A percentile compares a stretch with the other conserved stretches of the same genome.
Evolutionary conservation across 2,329 filamentous ascomycete genomes (phyloP).

Genomic region (Aspergillus fumigatus): DNA sequence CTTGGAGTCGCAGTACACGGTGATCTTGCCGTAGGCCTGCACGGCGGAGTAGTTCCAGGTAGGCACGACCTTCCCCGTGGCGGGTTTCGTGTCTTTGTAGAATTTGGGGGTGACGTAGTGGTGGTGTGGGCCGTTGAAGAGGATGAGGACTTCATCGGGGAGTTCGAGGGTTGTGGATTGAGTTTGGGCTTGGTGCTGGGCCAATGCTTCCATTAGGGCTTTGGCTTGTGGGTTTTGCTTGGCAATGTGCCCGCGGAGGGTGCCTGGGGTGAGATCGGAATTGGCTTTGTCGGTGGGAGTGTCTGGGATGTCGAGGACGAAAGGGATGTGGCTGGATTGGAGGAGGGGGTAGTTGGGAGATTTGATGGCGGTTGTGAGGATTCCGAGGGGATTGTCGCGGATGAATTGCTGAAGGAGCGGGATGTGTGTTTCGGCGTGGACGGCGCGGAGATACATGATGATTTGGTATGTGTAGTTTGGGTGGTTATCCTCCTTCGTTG

Average conservation of each 20-base stretch:
- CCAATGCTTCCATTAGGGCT: conserved; percentile 50
- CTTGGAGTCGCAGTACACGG: conserved; percentile 49
- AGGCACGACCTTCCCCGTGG: conserved; percentile 61
- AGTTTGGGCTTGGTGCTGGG: conserved; percentile 12
- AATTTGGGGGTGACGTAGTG: conserved; percentile 67
- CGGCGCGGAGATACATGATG: conserved; percentile 55
- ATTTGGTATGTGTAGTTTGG: background rate
- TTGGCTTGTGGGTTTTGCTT: conserved; percentile 61
- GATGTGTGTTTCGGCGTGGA: conserved; percentile 51
- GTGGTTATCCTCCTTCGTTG: background rate
- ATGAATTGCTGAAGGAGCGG: conserved; percentile 53
- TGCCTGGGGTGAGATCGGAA: conserved; percentile 23
- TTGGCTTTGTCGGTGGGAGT: conserved; percentile 9
- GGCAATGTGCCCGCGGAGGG: conserved; percentile 59
- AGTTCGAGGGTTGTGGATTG: conserved; percentile 28
- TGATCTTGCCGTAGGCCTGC: conserved; percentile 58
- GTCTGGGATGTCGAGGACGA: conserved; percentile 47
- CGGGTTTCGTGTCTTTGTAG: conserved; percentile 62
- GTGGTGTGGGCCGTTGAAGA: conserved; percentile 57
- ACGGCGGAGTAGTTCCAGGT: conserved; percentile 68
- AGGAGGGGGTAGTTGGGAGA: conserved; percentile 49
- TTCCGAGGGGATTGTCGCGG: conserved; percentile 56
- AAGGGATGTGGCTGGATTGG: conserved; percentile 59
- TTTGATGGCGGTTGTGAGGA: conserved; percentile 58
- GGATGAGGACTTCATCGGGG: conserved; percentile 54